These are phyloP conservation scores for Amanita thiersii DNA, from an alignment of 768 basidiomycete species.

Conservation along the genomic window DNA sequence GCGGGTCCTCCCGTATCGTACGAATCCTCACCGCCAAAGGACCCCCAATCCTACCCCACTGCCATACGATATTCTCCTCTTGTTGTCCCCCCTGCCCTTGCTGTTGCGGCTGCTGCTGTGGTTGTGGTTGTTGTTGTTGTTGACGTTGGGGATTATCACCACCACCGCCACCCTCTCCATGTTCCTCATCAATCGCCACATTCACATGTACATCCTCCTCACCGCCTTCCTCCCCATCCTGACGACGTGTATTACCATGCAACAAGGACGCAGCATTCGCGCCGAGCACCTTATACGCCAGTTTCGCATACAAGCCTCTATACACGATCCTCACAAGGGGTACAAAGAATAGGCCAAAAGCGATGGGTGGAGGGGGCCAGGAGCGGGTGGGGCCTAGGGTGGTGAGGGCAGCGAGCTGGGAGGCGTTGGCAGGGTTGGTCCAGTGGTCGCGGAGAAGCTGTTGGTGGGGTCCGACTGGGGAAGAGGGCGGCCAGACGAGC, in stretches of 20 bases:
- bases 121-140: neutral
- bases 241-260: slow-evolving; percentile 1
- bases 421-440: slow-evolving; percentile 23
- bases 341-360: slow-evolving; percentile 44
- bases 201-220: neutral
- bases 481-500: slow-evolving; percentile 36
- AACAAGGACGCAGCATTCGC: slow-evolving; percentile 22
- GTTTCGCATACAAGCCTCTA: slow-evolving; percentile 26
- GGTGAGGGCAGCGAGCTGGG: slow-evolving; percentile 26
- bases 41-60: slow-evolving; percentile 11
- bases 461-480: slow-evolving; percentile 23
- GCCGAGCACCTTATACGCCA: slow-evolving; percentile 38
- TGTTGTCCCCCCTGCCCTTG: neutral
- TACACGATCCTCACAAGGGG: slow-evolving; percentile 42
- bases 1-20: neutral
- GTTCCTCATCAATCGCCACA: neutral
- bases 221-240: neutral
- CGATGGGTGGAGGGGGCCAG: slow-evolving; percentile 58
- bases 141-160: neutral
- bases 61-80: slow-evolving; percentile 9
- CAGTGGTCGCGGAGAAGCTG: slow-evolving; percentile 24
- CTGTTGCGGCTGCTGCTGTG: slow-evolving; percentile 5
- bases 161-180: neutral
- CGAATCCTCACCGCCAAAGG: slow-evolving; percentile 3
- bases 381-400: slow-evolving; percentile 10